These are phyloP conservation scores for Septoria linicola DNA, from an alignment of 2,329 filamentous ascomycete genomes.

Conservation along the genomic window DNA sequence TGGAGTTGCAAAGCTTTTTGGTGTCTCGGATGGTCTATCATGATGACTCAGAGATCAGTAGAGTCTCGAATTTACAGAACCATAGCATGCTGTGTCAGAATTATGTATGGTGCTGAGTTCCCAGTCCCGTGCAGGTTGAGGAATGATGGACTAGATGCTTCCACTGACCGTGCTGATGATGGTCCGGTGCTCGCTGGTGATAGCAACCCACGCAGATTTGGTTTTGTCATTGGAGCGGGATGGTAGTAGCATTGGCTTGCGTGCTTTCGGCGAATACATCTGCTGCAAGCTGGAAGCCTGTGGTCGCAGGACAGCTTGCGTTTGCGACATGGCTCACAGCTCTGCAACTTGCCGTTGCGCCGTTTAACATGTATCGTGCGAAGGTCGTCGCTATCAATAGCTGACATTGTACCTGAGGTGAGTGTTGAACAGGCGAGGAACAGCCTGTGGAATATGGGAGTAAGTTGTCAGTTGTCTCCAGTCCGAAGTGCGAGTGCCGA, in stretches of 20 bases:
- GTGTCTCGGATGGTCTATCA: too few relatives aligned
- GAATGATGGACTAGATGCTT: too few relatives aligned
- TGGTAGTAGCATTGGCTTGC: slow-evolving; percentile 27
- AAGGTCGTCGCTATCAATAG: not conserved
- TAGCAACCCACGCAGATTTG: not conserved
- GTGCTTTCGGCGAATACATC: slow-evolving; percentile 25
- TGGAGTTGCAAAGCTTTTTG: too few relatives aligned
- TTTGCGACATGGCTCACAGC: slow-evolving; percentile 29
- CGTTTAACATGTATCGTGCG: slow-evolving; percentile 24
- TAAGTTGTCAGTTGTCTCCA: too few relatives aligned
- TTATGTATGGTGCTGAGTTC: too few relatives aligned
- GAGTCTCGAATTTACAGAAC: too few relatives aligned
- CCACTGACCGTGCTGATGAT: not conserved
- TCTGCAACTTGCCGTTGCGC: slow-evolving; percentile 30
- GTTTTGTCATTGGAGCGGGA: slow-evolving; percentile 28
- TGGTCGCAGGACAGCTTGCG: slow-evolving; percentile 32
- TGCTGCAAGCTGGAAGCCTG: slow-evolving; percentile 23
- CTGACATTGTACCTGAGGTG: not conserved
- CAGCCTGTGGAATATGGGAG: too few relatives aligned
- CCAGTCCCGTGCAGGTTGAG: not conserved
- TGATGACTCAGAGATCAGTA: too few relatives aligned
- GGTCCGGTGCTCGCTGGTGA: slow-evolving; percentile 8
- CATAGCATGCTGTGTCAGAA: too few relatives aligned
- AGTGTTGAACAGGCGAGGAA: too few relatives aligned
- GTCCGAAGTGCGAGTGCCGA: too few relatives aligned